Evolutionary conservation across 148 eudicot genomes (phyloP).

Genomic region (Selenicereus undatus): DNA sequence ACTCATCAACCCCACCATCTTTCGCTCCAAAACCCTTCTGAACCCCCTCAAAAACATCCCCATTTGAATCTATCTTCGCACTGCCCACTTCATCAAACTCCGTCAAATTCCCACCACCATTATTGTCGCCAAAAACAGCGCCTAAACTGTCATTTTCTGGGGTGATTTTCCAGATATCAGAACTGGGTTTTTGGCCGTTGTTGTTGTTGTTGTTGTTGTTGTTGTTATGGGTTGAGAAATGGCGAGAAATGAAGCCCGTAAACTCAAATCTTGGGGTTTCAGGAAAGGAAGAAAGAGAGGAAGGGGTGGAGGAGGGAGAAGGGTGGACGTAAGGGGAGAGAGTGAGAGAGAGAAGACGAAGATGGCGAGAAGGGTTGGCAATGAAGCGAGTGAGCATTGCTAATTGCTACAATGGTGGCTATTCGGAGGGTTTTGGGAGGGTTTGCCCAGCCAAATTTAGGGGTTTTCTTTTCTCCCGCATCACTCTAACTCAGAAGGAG

Average conservation of each 20-base stretch:
- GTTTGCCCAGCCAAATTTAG: constrained; percentile 7
- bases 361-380: constrained; percentile 26
- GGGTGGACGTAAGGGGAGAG: constrained; percentile 13
- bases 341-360: constrained; percentile 16
- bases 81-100: constrained; percentile 9
- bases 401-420: neutral
- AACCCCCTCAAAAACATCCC: constrained; percentile 29
- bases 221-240: constrained; percentile 38
- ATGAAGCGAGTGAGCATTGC: constrained; percentile 37
- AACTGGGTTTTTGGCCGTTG: constrained; percentile 21
- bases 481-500: neutral
- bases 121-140: constrained; percentile 39
- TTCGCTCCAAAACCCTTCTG: constrained; percentile 14
- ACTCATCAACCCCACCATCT: constrained; percentile 21
- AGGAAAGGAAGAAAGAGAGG: neutral
- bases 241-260: constrained; percentile 20
- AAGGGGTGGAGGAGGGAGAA: neutral
- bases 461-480: neutral
- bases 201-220: constrained; percentile 3
- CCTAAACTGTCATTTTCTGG: constrained; percentile 35
- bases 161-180: constrained; percentile 53
- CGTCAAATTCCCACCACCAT: constrained; percentile 9
- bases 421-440: constrained; percentile 14
- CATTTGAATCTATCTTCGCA: neutral
- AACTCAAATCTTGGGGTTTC: constrained; percentile 14